Evolutionary conservation across 805 yeast genomes (phyloP), one percentile per base, ranked within the genome.

Genomic region (Candida hungchunana): DNA sequence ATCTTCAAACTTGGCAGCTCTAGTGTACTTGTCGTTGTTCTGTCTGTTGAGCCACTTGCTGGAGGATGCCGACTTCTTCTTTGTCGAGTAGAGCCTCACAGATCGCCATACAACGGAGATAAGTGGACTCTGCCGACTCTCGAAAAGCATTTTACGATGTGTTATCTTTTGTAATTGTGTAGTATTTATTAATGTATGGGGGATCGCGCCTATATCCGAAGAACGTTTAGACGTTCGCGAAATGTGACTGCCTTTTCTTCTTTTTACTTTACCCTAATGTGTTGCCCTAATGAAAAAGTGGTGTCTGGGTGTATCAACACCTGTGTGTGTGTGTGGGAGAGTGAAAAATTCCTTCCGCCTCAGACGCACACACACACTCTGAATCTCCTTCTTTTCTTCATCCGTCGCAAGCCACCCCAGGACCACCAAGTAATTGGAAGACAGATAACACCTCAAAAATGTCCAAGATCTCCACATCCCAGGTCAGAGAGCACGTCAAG

Each of bases 401-500:
- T 54, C 56, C 52, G 71, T 69, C 75, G 75, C 60, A 69, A 62
- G 66, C 69, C 73, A 67, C 46, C 25, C 38, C 49, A 62, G 75
- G 73, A 64, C 62, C 65, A 67, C 73, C 74, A 69, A 68, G 57
- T 66, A 69, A 66, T 63, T 82, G 94, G 93, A 86, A 83, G 93
- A 82, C 89, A 78, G 68, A 55, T 55, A 52, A 37, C 39, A 36
- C 35, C 44, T 56, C n/a, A n/a, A 51, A 57, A 53, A 82, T 83
- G 90, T 84, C 94, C 58, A 93, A 93, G 77, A 77, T 93, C 69
- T 77, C 90, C 60, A 76, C 84, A 60, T 66, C 94, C 65, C 89
- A 84, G 73, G 95, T 93, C 62, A 95, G 98, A 77, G 96, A 84
- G 65, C 78, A 88, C 79, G 97, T 93, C 68, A 78, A 84, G 69